These are phyloP conservation scores for Suhomyces panamericanus DNA, from an alignment of 1,139 yeast genomes.

Conservation along the genomic window DNA sequence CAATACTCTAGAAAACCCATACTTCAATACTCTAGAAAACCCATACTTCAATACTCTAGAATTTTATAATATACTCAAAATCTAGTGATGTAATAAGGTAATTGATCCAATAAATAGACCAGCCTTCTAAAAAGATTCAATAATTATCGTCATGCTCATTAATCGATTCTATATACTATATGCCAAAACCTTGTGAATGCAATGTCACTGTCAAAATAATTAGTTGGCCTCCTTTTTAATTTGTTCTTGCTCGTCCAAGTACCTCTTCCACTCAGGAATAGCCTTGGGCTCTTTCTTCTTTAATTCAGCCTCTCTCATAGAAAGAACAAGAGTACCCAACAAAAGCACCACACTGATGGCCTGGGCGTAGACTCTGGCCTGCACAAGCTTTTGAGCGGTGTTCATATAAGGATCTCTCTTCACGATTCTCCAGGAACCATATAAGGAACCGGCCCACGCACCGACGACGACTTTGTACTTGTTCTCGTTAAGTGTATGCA, in stretches of 20 bases:
- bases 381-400: slow-evolving; percentile 81
- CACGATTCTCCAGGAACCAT: slow-evolving; percentile 77
- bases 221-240: slow-evolving; percentile 10
- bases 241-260: slow-evolving; percentile 26
- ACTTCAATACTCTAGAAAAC: no score
- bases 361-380: slow-evolving; percentile 94
- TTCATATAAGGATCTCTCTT: slow-evolving; percentile 78
- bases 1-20: no score
- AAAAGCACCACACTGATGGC: slow-evolving; percentile 68
- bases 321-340: slow-evolving; percentile 62
- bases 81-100: no score
- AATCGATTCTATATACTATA: slow-evolving; percentile 1
- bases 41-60: no score
- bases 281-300: slow-evolving; percentile 37
- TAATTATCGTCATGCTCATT: background rate
- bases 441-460: slow-evolving; percentile 86
- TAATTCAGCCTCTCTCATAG: slow-evolving; percentile 61
- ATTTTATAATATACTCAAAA: no score
- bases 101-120: no score
- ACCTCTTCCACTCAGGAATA: slow-evolving; percentile 43
- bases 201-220: background rate
- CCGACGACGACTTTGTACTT: slow-evolving; percentile 76
- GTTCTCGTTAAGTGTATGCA: slow-evolving; percentile 51
- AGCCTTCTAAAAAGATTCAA: no score
- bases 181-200: background rate